Conservation (phyloP, 2,329 filamentous ascomycete genomes). For the Alternaria gansuensis region DNA sequence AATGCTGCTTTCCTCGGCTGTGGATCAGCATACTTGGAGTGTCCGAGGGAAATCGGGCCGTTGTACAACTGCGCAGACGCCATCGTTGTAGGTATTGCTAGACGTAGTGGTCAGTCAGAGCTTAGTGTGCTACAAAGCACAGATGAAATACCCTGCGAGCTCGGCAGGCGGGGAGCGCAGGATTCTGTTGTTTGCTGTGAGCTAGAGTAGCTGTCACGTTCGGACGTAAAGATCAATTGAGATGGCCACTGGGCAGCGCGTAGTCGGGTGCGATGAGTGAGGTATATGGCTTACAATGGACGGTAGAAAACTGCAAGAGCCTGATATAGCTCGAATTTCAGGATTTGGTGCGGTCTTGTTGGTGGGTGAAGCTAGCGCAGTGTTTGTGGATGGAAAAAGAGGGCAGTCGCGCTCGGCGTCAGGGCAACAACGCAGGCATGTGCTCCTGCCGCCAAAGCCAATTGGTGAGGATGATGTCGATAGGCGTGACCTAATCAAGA, state of each 20-base stretch:
- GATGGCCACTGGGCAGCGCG: neutral
- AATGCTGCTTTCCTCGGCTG: conserved; percentile 13
- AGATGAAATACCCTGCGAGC: neutral
- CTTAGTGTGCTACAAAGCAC: neutral
- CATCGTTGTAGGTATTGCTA: conserved; percentile 14
- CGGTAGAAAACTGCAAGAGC: neutral
- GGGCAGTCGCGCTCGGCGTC: conserved; percentile 7
- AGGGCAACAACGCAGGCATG: conserved; percentile 10
- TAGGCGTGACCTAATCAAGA: neutral
- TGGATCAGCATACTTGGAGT: conserved; percentile 35
- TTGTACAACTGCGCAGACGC: conserved; percentile 13
- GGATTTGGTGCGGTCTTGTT: neutral
- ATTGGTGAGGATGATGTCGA: neutral
- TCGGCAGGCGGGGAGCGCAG: neutral
- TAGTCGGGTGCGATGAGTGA: neutral
- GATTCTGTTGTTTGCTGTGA: neutral
- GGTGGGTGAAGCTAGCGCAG: neutral
- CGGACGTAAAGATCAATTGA: neutral
- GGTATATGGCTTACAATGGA: neutral
- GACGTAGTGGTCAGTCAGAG: neutral
- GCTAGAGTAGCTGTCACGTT: neutral
- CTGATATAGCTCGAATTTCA: neutral
- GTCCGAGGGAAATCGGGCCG: conserved; percentile 26
- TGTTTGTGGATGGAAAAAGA: conserved; percentile 1
- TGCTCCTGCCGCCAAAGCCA: neutral